Base-by-base conservation (phyloP, 2,329 filamentous ascomycete species). In the Microcera coccophila region DNA sequence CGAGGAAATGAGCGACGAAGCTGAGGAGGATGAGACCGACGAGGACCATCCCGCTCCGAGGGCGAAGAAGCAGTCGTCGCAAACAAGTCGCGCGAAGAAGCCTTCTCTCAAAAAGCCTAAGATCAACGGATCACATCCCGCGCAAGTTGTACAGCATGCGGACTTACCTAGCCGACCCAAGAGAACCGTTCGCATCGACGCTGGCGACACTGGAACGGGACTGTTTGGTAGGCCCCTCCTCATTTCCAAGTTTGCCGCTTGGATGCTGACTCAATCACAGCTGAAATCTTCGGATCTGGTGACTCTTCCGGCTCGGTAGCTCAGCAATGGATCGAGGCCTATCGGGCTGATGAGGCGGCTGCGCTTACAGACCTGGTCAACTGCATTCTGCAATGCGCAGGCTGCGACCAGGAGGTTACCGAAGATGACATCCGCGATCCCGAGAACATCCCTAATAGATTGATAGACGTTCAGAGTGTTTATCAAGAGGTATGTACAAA, bases 351-450 rank as follows among this genome's bases (percentile, higher is more conserved):
- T 54, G 70, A 74, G 47, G 69, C 73, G 14, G 68, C 64, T 20
- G 79, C 80, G 10, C 67, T 84, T 49, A 73, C 75, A 14, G 80
- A 84, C 37, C 67, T 85, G 41, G 75, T 86, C 54, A 85, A 85
- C 64, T 83, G 81, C 52, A 75, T 85, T 26, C 66, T 86, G 28
- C 76, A 79, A 57, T 78, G 87, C 49, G 82, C 90, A 15, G 93
- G 93, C 21, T 95, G 90, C 62, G 81, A 88, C 41, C 74, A 87
- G 41, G 78, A 85, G 53, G 80, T 98, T 41, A 85, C 84, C 9
- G 78, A 80, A 29, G 83, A 93, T 61, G 90, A 97, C 62, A 87
- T 96, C 50, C 82, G 84, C 52, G 91, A 98, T 62, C 82, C 89
- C 7, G 93, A 98, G 62, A 90, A 93, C 59, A 87, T 85, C 36